Base-by-base conservation (phyloP, 192 early-diverging fungal genomes). In the Podila horticola region DNA sequence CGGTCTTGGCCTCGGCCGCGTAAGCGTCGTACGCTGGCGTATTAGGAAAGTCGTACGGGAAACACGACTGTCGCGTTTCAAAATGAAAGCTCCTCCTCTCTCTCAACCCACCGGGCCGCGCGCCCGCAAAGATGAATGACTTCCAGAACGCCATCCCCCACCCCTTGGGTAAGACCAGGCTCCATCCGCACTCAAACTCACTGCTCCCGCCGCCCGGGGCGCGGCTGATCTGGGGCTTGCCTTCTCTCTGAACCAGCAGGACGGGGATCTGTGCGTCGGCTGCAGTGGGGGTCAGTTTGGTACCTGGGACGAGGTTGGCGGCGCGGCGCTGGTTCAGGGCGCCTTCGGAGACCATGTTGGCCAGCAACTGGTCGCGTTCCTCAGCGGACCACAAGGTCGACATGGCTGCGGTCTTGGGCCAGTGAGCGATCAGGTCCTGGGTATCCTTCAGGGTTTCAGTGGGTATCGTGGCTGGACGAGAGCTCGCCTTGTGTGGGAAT, bases 81-180 rank as follows among this genome's bases (percentile, higher is more conserved):
- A 95, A 95, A 60, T 91, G 88, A 49, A 94, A 72, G 51, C 86
- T 86, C 50, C 88, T 81, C 1, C 90, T 83, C 66, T 99, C 96
- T 8, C 91, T 75, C 33, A 94, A 74, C 30, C 97, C 97, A 33
- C 91, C 92, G 4, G 91, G 90, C 60, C 94, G 88, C 2, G 93
- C 94, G 15, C 97, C 97, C 2, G 94, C 94, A 86, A 95, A 97
- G 22, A 93, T 83, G 24, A 99, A 86, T 19, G 91, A 88, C 83
- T 94, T 92, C 96, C 95, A 98, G 69, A 99, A 90, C 12, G 90
- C 71, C 86, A 94, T 93, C 10, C 90, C 96, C 92, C 93, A 96
- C 0, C 92, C 91, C n/a, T 86, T 83, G 17, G 95, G 94, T 9
- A 96, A 76, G 33, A 97, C 77, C 22, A 98, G 48, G 24, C 93